Evolutionary conservation across 2,329 filamentous ascomycete species (phyloP).

Genomic region (Amylocarpus encephaloides): DNA sequence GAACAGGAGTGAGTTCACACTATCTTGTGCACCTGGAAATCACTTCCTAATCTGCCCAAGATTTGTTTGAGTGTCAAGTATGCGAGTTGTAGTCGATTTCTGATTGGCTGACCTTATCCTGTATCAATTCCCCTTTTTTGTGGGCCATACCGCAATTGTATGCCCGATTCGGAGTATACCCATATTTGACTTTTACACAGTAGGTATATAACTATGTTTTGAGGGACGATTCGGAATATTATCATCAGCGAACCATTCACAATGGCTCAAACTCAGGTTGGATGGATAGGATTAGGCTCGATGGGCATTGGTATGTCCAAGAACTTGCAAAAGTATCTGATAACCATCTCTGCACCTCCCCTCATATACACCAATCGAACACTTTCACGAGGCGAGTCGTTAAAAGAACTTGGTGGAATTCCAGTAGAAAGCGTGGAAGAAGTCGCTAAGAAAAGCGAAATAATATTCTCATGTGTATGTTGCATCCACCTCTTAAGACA

Average conservation of each 20-base stretch:
- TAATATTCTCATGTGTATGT: constrained; percentile 32
- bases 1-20: too few species aligned
- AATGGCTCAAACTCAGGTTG: constrained; percentile 8
- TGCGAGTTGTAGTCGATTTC: too few species aligned
- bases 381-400: constrained; percentile 33
- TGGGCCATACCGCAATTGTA: background rate
- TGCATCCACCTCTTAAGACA: too few species aligned
- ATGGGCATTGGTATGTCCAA: constrained; percentile 27
- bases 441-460: constrained; percentile 33
- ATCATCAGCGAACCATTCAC: background rate
- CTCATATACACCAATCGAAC: constrained; percentile 38
- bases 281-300: constrained; percentile 30
- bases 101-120: too few species aligned
- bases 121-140: too few species aligned
- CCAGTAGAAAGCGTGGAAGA: constrained; percentile 23
- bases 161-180: constrained; percentile 1
- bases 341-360: constrained; percentile 10
- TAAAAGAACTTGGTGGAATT: constrained; percentile 33
- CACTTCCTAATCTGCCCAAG: too few species aligned
- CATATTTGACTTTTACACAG: background rate
- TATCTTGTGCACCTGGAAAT: too few species aligned
- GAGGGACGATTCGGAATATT: background rate
- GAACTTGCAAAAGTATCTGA: constrained; percentile 26
- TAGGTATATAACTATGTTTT: background rate
- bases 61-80: too few species aligned